Base-by-base conservation (phyloP, 1,139 yeast species). In the Scheffersomyces stambukii region DNA sequence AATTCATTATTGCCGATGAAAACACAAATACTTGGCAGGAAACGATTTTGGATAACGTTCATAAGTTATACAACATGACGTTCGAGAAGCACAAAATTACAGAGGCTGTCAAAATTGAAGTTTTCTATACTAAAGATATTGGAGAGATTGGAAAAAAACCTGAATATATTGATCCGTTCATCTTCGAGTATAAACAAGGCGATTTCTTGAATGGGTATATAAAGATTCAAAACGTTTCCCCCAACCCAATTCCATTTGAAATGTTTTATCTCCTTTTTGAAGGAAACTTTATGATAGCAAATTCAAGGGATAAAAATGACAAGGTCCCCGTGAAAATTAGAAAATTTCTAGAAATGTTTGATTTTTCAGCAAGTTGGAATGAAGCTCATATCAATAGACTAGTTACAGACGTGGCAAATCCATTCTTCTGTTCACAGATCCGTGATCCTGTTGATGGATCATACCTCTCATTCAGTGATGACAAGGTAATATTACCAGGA, bases 201-300 rank as follows among this genome's bases (percentile, higher is more conserved):
- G 70, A 65, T 39, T 53, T 40, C 16, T 45, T 66, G 16, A 57
- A 65, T 38, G 73, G 73, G 1, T 60, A 54, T 37, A 48, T 62
- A 5, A 31, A 43, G 7, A 54, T 66, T 7, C 38, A 44, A 16
- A 64, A 63, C 40, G 42, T 38, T 4, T 46, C 59, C 6, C 34
- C 41, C 4, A 32, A 42, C 8, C 48, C 53, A 1, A 52, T 65
- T 14, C 54, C 56, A 2, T 66, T 65, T 40, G 67, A 61, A 28
- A 61, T 64, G 68, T 60, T 65, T 32, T 66, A 63, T 39, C 50
- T 65, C 3, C 45, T 64, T 12, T 61, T 66, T 28, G 71, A 66
- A 42, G 72, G 72, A 1, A 49, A 45, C 19, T 44, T 54, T 21
- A 38, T 41, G 32, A 41, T 55, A 19, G 25, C 41, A 7, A 38